Percentiles rank a stretch among this genome's conserved stretches.
These are phyloP conservation scores for Lactarius sp. DNA, from an alignment of 768 basidiomycete species.

Conservation along the genomic window DNA sequence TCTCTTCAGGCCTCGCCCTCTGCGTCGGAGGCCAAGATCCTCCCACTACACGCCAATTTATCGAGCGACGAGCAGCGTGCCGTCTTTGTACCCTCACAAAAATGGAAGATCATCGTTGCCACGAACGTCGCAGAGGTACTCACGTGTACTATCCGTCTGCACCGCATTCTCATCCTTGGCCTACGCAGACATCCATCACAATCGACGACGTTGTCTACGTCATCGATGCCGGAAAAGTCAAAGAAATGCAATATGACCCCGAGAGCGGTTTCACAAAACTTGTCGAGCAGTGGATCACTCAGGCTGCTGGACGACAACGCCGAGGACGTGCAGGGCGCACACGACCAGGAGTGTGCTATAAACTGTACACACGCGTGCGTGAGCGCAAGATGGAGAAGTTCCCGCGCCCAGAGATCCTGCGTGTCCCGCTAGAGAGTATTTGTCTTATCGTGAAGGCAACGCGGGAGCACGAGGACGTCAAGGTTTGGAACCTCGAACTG, in stretches of 20 bases:
- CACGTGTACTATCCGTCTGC: conserved; percentile 8
- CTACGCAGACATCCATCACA: conserved; percentile 73
- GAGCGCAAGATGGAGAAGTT: conserved; percentile 65
- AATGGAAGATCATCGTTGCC: conserved; percentile 81
- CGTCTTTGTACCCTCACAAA: conserved; percentile 59
- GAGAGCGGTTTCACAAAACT: conserved; percentile 68
- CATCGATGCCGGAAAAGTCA: conserved; percentile 79
- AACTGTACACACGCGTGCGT: conserved; percentile 73
- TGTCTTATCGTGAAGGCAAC: conserved; percentile 78
- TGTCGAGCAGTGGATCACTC: conserved; percentile 73
- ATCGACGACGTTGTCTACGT: conserved; percentile 88
- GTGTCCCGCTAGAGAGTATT: conserved; percentile 80
- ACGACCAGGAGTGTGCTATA: conserved; percentile 78
- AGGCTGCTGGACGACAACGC: conserved; percentile 77
- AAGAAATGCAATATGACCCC: conserved; percentile 72
- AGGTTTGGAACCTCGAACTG: conserved; percentile 36
- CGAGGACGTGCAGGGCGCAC: conserved; percentile 90
- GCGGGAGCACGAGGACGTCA: conserved; percentile 72
- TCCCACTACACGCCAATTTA: conserved; percentile 88
- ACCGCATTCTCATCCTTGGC: background rate
- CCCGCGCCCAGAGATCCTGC: conserved; percentile 82
- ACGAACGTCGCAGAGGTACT: conserved; percentile 89
- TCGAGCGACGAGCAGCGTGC: conserved; percentile 76
- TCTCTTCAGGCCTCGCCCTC: conserved; percentile 40
- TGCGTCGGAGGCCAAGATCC: conserved; percentile 44